A percentile compares a stretch with the other conserved stretches of the same genome.
Evolutionary conservation across 148 eudicot genomes (phyloP).

Genomic region (Diospyros lotus): DNA sequence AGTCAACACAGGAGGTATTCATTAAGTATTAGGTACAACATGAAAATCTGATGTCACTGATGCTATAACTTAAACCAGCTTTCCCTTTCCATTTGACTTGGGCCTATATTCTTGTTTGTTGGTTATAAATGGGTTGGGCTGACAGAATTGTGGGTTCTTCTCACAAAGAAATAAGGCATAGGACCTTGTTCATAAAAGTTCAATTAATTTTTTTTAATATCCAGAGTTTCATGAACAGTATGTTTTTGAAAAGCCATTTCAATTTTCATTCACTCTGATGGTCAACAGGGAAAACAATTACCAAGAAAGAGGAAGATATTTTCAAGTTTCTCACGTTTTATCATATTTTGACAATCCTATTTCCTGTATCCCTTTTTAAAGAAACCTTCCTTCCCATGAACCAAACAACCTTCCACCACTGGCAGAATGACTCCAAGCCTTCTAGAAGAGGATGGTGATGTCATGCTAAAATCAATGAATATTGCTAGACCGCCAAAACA

Average conservation of each 20-base stretch:
- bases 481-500: neutral
- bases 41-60: neutral
- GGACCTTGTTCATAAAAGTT: neutral
- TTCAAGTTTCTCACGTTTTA: neutral
- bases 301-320: neutral
- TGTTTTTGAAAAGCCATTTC: neutral
- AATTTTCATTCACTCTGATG: neutral
- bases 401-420: neutral
- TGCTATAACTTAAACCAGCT: neutral
- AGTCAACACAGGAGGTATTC: neutral
- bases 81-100: neutral
- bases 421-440: neutral
- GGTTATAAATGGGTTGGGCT: too few relatives aligned
- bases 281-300: neutral
- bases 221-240: neutral
- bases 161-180: neutral
- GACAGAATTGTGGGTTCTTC: neutral
- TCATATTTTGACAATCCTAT: neutral
- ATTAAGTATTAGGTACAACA: neutral
- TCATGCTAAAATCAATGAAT: neutral
- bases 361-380: neutral
- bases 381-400: neutral
- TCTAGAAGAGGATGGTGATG: neutral
- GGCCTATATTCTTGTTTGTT: neutral
- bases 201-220: too few relatives aligned